phyloP scores from a whole-genome alignment of 768 basidiomycete genomes.

The Chlorophyllum brunneum region DNA sequence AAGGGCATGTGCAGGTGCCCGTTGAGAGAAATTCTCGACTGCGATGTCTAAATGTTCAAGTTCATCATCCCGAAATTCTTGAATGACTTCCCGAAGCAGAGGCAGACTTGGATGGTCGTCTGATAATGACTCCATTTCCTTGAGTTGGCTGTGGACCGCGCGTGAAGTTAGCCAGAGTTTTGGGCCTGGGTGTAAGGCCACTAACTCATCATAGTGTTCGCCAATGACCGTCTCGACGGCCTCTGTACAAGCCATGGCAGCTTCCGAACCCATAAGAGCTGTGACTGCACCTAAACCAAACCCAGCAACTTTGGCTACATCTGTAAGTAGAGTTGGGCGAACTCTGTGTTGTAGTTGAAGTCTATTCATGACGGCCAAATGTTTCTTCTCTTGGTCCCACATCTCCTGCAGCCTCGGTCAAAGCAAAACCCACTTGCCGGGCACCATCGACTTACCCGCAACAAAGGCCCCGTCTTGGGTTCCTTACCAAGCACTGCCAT shows the following conservation, averaged over 20 bases:
- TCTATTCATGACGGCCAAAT: conserved; percentile 81
- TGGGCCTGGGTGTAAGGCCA: conserved; percentile 15
- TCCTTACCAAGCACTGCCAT: conserved; percentile 66
- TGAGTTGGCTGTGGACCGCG: conserved; percentile 67
- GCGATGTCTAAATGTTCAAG: conserved; percentile 92
- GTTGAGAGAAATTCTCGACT: conserved; percentile 81
- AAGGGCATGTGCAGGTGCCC: conserved; percentile 88
- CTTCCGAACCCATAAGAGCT: conserved; percentile 85
- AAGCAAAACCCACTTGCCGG: not conserved
- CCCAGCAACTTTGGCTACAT: conserved; percentile 83
- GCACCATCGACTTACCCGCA: conserved; percentile 55
- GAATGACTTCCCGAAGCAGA: conserved; percentile 65
- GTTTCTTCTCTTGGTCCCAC: conserved; percentile 97
- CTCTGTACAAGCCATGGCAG: conserved; percentile 98
- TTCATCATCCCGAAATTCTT: conserved; percentile 91
- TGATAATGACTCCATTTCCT: conserved; percentile 60
- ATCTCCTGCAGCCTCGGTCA: conserved; percentile 59
- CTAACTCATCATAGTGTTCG: conserved; percentile 97
- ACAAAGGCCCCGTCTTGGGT: conserved; percentile 51
- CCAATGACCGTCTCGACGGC: conserved; percentile 98
- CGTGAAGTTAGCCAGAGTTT: conserved; percentile 9
- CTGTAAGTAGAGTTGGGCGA: conserved; percentile 79
- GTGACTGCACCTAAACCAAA: conserved; percentile 84
- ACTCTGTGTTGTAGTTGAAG: conserved; percentile 79
- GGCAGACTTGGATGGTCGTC: conserved; percentile 75